Evolutionary conservation across 257 asterid genomes (phyloP).

Genomic region (Solanum ossicruentum): DNA sequence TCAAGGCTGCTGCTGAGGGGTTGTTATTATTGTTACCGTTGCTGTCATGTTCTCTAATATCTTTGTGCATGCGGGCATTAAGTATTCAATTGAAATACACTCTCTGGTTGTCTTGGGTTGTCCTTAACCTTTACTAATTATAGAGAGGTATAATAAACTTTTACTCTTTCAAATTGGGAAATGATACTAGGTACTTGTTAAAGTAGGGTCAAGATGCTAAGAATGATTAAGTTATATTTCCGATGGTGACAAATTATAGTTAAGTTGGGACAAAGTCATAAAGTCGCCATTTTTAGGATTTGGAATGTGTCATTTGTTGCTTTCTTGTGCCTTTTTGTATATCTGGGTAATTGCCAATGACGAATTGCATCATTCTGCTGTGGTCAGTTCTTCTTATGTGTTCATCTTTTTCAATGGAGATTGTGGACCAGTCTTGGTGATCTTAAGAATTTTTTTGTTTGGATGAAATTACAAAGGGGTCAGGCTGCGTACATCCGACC

Average conservation of each 20-base stretch:
- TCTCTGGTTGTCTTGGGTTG: not conserved
- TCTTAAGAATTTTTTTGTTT: not conserved
- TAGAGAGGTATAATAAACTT: not conserved
- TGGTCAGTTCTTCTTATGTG: not conserved
- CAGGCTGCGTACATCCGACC: too few species aligned
- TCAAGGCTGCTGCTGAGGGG: not conserved
- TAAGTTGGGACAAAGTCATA: not conserved
- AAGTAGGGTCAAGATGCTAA: not conserved
- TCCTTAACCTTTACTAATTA: not conserved
- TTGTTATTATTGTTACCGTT: not conserved
- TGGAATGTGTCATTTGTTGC: not conserved
- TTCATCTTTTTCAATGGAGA: not conserved
- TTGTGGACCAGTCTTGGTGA: not conserved
- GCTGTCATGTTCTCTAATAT: not conserved
- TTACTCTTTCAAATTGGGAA: not conserved
- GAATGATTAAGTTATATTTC: not conserved
- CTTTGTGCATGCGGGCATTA: not conserved
- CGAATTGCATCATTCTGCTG: not conserved
- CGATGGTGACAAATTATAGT: not conserved
- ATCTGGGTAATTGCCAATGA: not conserved
- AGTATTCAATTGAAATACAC: not conserved
- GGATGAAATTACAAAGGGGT: not conserved
- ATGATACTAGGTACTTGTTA: not conserved
- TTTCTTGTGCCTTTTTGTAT: not conserved
- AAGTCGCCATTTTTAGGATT: not conserved